phyloP scores from a whole-genome alignment of 495 filamentous ascomycete species.

The Penicillium coffeae region DNA sequence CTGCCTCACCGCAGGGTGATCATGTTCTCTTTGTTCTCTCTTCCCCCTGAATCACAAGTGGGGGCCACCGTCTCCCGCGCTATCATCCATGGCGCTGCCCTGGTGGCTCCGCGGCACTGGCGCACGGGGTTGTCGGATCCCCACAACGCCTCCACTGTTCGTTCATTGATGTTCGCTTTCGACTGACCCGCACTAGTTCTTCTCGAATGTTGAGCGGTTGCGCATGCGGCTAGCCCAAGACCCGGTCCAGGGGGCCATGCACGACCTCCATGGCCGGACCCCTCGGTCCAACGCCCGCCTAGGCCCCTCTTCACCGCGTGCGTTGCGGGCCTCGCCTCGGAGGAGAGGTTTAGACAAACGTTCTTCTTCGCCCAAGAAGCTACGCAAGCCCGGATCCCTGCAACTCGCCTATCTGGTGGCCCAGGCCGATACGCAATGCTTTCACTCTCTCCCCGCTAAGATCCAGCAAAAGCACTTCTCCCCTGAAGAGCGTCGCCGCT shows the following conservation, averaged over 20 bases:
- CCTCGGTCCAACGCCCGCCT: constrained; percentile 14
- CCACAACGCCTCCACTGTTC: constrained; percentile 3
- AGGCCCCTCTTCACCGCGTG: constrained; percentile 10
- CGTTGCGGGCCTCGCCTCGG: constrained; percentile 9
- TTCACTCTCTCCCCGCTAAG: constrained; percentile 65
- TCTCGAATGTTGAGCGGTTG: constrained; percentile 39
- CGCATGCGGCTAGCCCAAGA: constrained; percentile 30
- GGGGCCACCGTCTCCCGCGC: constrained; percentile 22
- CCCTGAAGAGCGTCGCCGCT: constrained; percentile 63
- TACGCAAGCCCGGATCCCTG: constrained; percentile 36
- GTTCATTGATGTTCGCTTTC: constrained; percentile 4
- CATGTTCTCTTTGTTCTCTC: not conserved
- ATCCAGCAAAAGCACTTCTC: constrained; percentile 67
- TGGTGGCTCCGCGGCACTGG: constrained; percentile 7
- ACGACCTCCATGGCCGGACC: constrained; percentile 17
- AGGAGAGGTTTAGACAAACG: constrained; percentile 17
- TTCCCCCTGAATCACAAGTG: constrained; percentile 17
- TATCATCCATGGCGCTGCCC: constrained; percentile 26
- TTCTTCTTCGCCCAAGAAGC: constrained; percentile 17
- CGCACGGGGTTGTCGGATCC: constrained; percentile 4
- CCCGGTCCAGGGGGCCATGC: constrained; percentile 21
- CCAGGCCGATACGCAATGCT: constrained; percentile 66
- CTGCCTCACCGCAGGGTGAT: not conserved
- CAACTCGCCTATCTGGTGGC: constrained; percentile 40
- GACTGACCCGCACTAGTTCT: constrained; percentile 30